Base-by-base conservation (phyloP, 1,284 basidiomycete genomes). In the Microbotryum violaceum region DNA sequence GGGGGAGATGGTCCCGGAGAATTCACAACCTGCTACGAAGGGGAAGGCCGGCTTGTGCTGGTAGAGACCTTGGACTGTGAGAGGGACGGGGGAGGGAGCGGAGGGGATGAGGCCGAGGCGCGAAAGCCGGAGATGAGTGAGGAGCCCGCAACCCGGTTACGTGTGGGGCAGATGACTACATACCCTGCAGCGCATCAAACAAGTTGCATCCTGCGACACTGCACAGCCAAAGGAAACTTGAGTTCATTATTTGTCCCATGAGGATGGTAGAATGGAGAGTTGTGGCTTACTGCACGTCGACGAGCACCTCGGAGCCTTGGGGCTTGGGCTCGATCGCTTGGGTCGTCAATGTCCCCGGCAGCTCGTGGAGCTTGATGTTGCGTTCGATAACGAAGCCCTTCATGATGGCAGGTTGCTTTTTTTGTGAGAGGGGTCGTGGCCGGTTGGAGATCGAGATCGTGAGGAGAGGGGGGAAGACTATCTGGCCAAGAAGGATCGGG, bases 51-150 rank as follows among this genome's bases (percentile, higher is more conserved):
- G 89, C 72, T 91, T 85, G 62, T 73, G 78, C 74, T 96, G 91
- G 74, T 93, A 88, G 79, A 88, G 91, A 56, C 91, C 91, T 77
- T 91, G 88, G 1, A 85, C 78, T 78, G 91, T 88, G 27, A 92
- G 77, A 75, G 60, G 37, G 14, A 23, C 9, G 10, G n/a, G 60
- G 51, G 47, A 64, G 62, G 49, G 18, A 60, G 54, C 27, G 48
- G 33, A 7, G 56, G 48, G 29, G 58, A 21, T n/a, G 42, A 42
- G 54, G 27, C 58, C 42, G 33, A 4, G 14, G 29, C 12, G 9
- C 14, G 27, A 29, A 55, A 21, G 33, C 44, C 23, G 51, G 6
- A 23, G 45, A 14, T 44, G 29, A 59, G 25, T 50, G 46, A 37
- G 20, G 54, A 29, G 53, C 8, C 81, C 56, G 65, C 29, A 14